These are phyloP conservation scores for Quercus bicolor DNA, from an alignment of 306 rosid genomes.

Conservation along the genomic window DNA sequence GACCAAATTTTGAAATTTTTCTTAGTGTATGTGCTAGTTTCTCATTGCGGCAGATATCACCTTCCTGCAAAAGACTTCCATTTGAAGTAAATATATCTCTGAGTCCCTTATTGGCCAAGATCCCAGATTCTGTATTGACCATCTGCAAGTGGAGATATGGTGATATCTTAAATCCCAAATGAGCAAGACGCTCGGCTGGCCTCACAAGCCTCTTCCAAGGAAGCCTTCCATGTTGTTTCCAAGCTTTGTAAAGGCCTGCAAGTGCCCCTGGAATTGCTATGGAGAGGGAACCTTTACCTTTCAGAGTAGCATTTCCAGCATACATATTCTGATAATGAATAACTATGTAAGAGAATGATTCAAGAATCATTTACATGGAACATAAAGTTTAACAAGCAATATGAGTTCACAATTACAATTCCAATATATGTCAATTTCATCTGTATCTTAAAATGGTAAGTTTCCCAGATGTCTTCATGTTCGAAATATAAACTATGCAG, in stretches of 20 bases:
- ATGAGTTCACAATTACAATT: background rate
- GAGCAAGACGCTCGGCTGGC: slow-evolving; percentile 72
- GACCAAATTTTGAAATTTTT: slow-evolving; percentile 48
- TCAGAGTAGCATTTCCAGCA: slow-evolving; percentile 44
- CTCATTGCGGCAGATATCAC: slow-evolving; percentile 48
- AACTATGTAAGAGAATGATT: background rate
- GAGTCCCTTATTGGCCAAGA: slow-evolving; percentile 60
- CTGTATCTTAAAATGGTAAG: background rate
- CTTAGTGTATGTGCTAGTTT: slow-evolving; percentile 54
- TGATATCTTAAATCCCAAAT: slow-evolving; percentile 61
- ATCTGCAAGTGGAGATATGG: slow-evolving; percentile 61
- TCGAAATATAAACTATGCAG: background rate
- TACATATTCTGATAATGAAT: slow-evolving; percentile 63
- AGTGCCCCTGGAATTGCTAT: slow-evolving; percentile 74
- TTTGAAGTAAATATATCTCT: slow-evolving; percentile 51
- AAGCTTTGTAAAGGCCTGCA: slow-evolving; percentile 69
- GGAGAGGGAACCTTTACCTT: slow-evolving; percentile 60
- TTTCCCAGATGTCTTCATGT: background rate
- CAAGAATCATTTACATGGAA: background rate
- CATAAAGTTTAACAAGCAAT: background rate
- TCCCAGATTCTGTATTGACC: slow-evolving; percentile 39
- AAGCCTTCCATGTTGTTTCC: slow-evolving; percentile 72
- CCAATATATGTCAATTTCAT: background rate
- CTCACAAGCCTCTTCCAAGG: slow-evolving; percentile 69
- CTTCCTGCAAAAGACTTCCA: slow-evolving; percentile 54